Evolutionary conservation across 2,329 filamentous ascomycete genomes (phyloP), one percentile per base, ranked within the genome.

Genomic region (Xylariales sp.): DNA sequence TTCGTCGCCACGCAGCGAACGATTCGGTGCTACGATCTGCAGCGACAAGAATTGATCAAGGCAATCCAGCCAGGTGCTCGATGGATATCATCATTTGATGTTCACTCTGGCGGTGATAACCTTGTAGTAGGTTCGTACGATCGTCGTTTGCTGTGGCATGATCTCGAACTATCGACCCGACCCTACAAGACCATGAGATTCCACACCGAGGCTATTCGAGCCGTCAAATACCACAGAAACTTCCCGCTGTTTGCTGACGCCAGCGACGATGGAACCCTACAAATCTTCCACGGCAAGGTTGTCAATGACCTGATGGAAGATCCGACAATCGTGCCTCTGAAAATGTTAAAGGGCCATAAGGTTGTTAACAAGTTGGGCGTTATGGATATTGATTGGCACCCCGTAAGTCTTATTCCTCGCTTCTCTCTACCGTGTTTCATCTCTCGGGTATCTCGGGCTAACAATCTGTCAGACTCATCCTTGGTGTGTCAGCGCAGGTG

Each of bases 121-220:
- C 65, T 98, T 39, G 87, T 97, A 42, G 88, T 96, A 10, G 89
- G 90, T 30, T 93, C 89, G 1, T 98, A 97, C 65, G 93, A 98
- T 66, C 83, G 90, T 48, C 82, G 91, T 32, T 73, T 98, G 3
- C 74, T 98, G 7, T 98, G 93, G 93, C 93, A 97, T 66, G 93
- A 98, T 65, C 75, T 97, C 38, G 93, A 98, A 50, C 78, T 98
- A 24, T 93, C 88, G 1, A 83, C 78, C 46, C 81, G 88, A 34
- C 93, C 93, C 0, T 97, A 95, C 72, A 96, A 96, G 72, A 97
- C 91, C 2, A 82, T 98, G 66, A 80, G 93, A 35, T 98, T 97
- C 70, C 93, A 98, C 67, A 69, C 79, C 44, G 87, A 95, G 63
- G 93, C 93, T 31, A 95, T 98, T 54, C 80, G 94, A 33, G 81